Conservation (phyloP, 805 yeast species). For the Priceomyces castillae region DNA sequence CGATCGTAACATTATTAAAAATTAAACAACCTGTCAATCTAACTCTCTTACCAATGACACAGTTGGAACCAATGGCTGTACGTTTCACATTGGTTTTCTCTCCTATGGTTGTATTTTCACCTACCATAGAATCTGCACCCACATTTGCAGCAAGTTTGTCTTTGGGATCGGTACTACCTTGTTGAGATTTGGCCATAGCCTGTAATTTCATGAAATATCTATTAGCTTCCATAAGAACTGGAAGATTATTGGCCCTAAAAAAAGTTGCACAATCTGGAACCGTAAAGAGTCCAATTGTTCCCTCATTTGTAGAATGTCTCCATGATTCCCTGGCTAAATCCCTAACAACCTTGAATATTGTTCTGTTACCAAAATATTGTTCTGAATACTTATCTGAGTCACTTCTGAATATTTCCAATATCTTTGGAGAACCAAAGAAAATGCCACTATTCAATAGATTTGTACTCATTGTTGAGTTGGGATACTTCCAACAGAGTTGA, state of each 20-base stretch:
- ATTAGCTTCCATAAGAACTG: conserved; percentile 88
- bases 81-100: conserved; percentile 86
- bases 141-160: conserved; percentile 66
- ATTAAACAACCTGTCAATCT: conserved; percentile 84
- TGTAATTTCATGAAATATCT: conserved; percentile 67
- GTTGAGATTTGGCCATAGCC: conserved; percentile 41
- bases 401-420: conserved; percentile 49
- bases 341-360: conserved; percentile 68
- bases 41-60: conserved; percentile 81
- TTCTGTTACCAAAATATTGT: conserved; percentile 41
- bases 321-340: conserved; percentile 91
- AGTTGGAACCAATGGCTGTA: conserved; percentile 71
- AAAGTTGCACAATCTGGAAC: conserved; percentile 70
- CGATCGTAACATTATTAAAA: conserved; percentile 66
- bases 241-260: conserved; percentile 72
- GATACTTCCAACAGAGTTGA: conserved; percentile 86
- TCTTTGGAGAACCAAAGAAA: conserved; percentile 43
- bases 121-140: conserved; percentile 85
- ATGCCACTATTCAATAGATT: conserved; percentile 73
- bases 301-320: conserved; percentile 63
- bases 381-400: conserved; percentile 32
- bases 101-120: conserved; percentile 62
- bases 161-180: conserved; percentile 30
- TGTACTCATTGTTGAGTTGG: conserved; percentile 73
- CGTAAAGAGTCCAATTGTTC: conserved; percentile 65